Base-by-base conservation (phyloP, 805 yeast genomes). In the Saccharomycopsis javanensis region DNA sequence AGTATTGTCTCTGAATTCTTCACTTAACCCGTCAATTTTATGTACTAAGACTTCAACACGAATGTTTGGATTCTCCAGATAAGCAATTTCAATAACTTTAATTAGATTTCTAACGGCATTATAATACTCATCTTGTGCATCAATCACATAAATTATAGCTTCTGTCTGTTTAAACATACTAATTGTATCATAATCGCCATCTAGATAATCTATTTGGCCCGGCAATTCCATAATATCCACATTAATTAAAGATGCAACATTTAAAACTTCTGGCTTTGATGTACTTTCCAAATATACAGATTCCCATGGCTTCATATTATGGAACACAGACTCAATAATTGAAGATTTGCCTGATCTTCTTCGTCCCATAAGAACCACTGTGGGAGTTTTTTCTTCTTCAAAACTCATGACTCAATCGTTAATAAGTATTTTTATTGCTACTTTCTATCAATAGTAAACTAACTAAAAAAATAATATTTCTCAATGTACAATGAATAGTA, bases 301-400 rank as follows among this genome's bases (percentile, higher is more conserved):
- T 66, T 92, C 97, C 60, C 90, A 74, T 1, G 99, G 97, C 67
- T 88, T 96, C 96, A 94, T 89, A 67, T 88, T 87, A 69, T 92
- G 96, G 71, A 94, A 94, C 1, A 94, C 95, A 13, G 94, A 98
- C 67, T 92, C 90, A 66, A 97, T 85, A 33, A 94, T 94, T 2
- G 97, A 90, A 7, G 97, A 88, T 71, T 94, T 94, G 13, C 99
- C 99, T 20, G 92, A 87, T 68, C 88, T 75, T 28, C 57, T 33
- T 16, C 56, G 51, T 5, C 63, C 63, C 62, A 60, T 60, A 16
- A 62, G 38, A 5, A 60, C 51, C 28, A 61, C 54, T 10, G 56
- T 55, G 2, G 63, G 57, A 5, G 55, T 52, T 18, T 54, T 37
- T 18, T 38, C 46, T 38, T 38, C 46, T 18, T 38, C 46, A 38